phyloP scores from a whole-genome alignment of 2,329 filamentous ascomycete species.

The Samsoniella hepiali region DNA sequence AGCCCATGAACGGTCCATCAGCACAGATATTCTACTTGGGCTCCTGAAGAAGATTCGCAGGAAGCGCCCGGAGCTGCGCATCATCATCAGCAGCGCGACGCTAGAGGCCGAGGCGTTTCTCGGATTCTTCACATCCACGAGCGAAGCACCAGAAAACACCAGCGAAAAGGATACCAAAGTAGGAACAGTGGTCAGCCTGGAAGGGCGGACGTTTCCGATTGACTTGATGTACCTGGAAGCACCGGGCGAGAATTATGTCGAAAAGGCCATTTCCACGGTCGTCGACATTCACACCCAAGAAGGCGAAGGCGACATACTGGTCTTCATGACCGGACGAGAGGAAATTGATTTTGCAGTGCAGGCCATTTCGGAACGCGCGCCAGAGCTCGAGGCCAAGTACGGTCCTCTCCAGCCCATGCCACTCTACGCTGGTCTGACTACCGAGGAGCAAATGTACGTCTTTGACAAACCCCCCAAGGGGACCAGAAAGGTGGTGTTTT shows the following conservation, averaged over 20 bases:
- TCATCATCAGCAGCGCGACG: slow-evolving; percentile 91
- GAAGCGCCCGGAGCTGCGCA: slow-evolving; percentile 74
- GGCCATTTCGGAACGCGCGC: slow-evolving; percentile 69
- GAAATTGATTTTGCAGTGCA: slow-evolving; percentile 86
- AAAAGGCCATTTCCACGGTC: slow-evolving; percentile 76
- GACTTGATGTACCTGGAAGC: slow-evolving; percentile 77
- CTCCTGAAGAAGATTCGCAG: slow-evolving; percentile 86
- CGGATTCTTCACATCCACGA: slow-evolving; percentile 62
- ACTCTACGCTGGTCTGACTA: slow-evolving; percentile 83
- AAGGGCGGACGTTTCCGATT: slow-evolving; percentile 85
- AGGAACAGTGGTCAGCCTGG: slow-evolving; percentile 69
- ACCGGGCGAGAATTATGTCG: slow-evolving; percentile 82
- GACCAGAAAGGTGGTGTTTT: slow-evolving; percentile 85
- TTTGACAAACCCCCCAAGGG: slow-evolving; percentile 81
- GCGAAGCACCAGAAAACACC: slow-evolving; percentile 31
- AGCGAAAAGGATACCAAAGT: slow-evolving; percentile 29
- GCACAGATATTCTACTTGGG: slow-evolving; percentile 90
- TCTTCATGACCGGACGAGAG: slow-evolving; percentile 89
- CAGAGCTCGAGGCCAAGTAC: slow-evolving; percentile 46
- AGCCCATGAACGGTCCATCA: slow-evolving; percentile 89
- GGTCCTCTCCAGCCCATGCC: slow-evolving; percentile 52
- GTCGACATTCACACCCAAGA: slow-evolving; percentile 85
- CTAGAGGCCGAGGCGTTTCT: slow-evolving; percentile 85
- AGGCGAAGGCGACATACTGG: slow-evolving; percentile 77
- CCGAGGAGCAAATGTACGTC: slow-evolving; percentile 91